phyloP scores from a whole-genome alignment of 2,329 filamentous ascomycete species.

The Trichoderma hamatum region DNA sequence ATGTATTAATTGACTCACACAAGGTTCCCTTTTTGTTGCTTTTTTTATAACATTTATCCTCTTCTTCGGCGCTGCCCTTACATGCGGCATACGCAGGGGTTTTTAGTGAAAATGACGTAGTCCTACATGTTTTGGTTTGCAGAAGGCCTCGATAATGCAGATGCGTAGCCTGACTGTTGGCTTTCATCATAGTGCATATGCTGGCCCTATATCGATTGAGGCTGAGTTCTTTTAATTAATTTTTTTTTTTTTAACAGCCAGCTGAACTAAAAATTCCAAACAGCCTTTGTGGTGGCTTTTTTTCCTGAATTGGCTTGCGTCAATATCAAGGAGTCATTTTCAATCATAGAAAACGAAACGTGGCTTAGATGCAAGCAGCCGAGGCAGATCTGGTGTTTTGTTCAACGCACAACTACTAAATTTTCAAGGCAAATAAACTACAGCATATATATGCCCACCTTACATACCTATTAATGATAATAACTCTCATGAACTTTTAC shows the following conservation, averaged over 20 bases:
- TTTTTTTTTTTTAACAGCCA: background rate
- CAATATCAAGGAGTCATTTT: background rate
- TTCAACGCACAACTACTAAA: background rate
- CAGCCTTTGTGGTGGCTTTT: background rate
- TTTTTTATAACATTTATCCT: background rate
- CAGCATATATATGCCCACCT: too few relatives aligned
- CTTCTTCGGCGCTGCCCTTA: slow-evolving; percentile 4
- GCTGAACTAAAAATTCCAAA: background rate
- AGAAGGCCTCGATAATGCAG: background rate
- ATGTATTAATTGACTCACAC: background rate
- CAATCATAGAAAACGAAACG: background rate
- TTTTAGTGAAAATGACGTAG: slow-evolving; percentile 18
- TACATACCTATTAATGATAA: background rate
- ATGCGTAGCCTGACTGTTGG: background rate
- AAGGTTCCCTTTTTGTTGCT: background rate
- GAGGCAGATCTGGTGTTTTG: background rate
- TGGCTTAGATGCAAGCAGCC: background rate
- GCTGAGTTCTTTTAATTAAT: background rate
- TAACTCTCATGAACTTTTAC: background rate
- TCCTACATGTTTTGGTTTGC: background rate
- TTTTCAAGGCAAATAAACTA: background rate
- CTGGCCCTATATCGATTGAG: background rate
- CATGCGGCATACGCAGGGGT: slow-evolving; percentile 2
- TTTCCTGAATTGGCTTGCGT: background rate
- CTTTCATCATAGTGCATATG: slow-evolving; percentile 12